Percentiles rank a stretch among this genome's conserved stretches.
phyloP scores from a whole-genome alignment of 805 yeast genomes.

The Myxozyma lipomycoides region DNA sequence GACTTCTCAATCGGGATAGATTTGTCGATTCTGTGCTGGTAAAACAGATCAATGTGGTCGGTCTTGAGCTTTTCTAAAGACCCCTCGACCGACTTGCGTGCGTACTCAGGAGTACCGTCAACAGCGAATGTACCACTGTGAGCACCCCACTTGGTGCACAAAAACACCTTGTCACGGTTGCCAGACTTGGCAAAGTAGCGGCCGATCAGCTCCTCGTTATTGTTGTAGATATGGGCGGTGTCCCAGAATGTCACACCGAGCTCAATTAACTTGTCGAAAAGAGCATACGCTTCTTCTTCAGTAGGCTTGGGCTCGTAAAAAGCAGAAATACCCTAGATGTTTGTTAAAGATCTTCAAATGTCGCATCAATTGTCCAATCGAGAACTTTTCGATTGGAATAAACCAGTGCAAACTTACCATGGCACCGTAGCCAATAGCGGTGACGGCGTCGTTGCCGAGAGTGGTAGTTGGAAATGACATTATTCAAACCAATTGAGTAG shows the following conservation, averaged over 20 bases:
- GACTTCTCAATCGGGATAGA: constrained; percentile 56
- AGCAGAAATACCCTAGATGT: constrained; percentile 25
- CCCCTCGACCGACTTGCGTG: constrained; percentile 12
- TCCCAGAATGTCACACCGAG: constrained; percentile 52
- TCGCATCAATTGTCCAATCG: background rate
- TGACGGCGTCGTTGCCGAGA: constrained; percentile 21
- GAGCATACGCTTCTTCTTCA: constrained; percentile 47
- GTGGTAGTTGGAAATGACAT: constrained; percentile 9
- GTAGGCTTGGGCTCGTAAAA: constrained; percentile 30
- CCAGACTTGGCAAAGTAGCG: constrained; percentile 50
- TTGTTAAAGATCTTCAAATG: background rate
- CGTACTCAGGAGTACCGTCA: constrained; percentile 24
- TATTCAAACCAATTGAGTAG: too few species aligned
- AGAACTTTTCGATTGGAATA: background rate
- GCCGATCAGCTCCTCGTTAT: constrained; percentile 52
- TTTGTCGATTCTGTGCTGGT: constrained; percentile 67
- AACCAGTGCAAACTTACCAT: too few species aligned
- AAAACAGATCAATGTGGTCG: constrained; percentile 51
- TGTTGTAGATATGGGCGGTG: constrained; percentile 66
- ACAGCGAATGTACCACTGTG: constrained; percentile 35
- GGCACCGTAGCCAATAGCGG: constrained; percentile 23
- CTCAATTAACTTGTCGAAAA: constrained; percentile 49
- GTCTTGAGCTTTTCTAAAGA: constrained; percentile 18
- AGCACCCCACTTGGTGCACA: constrained; percentile 60
- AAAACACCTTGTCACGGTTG: constrained; percentile 47